Evolutionary conservation across 2,329 filamentous ascomycete species (phyloP).

Genomic region (Dryadomyces quercivorus): DNA sequence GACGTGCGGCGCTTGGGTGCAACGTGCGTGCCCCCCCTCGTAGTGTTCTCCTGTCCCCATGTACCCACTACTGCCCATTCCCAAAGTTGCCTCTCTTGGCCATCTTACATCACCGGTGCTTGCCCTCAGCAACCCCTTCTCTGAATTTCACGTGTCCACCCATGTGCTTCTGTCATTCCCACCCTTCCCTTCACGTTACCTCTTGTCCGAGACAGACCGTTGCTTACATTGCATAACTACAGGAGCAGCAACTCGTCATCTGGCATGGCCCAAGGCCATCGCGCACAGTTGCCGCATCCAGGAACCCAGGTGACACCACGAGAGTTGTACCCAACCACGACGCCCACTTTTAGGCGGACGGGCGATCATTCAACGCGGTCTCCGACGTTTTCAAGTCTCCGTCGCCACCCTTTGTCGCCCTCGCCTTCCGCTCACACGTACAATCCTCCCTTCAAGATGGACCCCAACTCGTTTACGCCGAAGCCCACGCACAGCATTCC

Average conservation of each 20-base stretch:
- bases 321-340: slow-evolving; percentile 40
- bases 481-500: slow-evolving; percentile 35
- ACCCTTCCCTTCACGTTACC: not conserved
- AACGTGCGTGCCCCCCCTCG: slow-evolving; percentile 34
- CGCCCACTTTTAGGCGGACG: slow-evolving; percentile 36
- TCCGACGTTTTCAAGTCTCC: slow-evolving; percentile 34
- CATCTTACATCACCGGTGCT: slow-evolving; percentile 6
- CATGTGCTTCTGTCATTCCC: slow-evolving; percentile 8
- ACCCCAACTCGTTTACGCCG: slow-evolving; percentile 28
- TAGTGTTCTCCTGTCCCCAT: slow-evolving; percentile 2
- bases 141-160: slow-evolving; percentile 8
- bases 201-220: not conserved
- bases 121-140: not conserved
- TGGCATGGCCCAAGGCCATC: slow-evolving; percentile 47
- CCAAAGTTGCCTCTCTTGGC: too few relatives aligned
- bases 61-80: too few relatives aligned
- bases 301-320: slow-evolving; percentile 34
- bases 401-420: slow-evolving; percentile 41
- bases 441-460: slow-evolving; percentile 37
- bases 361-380: slow-evolving; percentile 39
- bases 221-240: slow-evolving; percentile 4
- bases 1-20: slow-evolving; percentile 42
- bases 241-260: slow-evolving; percentile 35
- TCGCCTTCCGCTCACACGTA: slow-evolving; percentile 35
- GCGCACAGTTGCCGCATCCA: slow-evolving; percentile 40